phyloP scores from a whole-genome alignment of 1,139 yeast genomes.

The Suhomyces choctaworum region DNA sequence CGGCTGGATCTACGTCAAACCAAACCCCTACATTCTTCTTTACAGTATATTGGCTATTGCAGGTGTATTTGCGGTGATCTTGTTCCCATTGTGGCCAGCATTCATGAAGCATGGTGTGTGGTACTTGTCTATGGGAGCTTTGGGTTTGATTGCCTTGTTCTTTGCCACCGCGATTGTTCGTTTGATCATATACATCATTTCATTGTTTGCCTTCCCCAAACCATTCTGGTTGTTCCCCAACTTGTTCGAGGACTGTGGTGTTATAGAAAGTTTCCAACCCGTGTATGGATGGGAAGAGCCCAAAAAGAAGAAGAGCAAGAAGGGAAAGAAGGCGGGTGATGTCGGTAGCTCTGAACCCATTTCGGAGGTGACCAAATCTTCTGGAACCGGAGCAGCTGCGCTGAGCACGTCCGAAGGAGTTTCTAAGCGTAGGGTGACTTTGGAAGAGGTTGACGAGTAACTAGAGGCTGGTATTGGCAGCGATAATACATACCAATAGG shows the following conservation, averaged over 20 bases:
- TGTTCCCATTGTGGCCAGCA: slow-evolving; percentile 96
- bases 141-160: slow-evolving; percentile 74
- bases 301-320: slow-evolving; percentile 30
- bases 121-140: slow-evolving; percentile 76
- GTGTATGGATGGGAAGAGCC: slow-evolving; percentile 81
- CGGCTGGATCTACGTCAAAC: slow-evolving; percentile 83
- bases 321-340: slow-evolving; percentile 13
- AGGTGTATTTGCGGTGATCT: slow-evolving; percentile 71
- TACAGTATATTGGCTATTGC: slow-evolving; percentile 65
- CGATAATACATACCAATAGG: too few relatives aligned
- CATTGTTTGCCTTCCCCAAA: slow-evolving; percentile 58
- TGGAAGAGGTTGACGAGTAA: slow-evolving; percentile 52
- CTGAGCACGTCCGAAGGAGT: slow-evolving; percentile 15
- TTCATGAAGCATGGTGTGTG: slow-evolving; percentile 90
- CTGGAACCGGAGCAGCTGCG: slow-evolving; percentile 9
- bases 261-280: slow-evolving; percentile 89
- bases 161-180: slow-evolving; percentile 80
- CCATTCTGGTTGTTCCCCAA: slow-evolving; percentile 97
- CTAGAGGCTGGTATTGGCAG: neutral
- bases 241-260: slow-evolving; percentile 92
- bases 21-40: slow-evolving; percentile 63
- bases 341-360: slow-evolving; percentile 11
- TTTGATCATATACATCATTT: slow-evolving; percentile 65
- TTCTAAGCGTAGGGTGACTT: slow-evolving; percentile 22
- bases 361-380: slow-evolving; percentile 7